phyloP scores from a whole-genome alignment of 2,329 filamentous ascomycete species.

The Aspergillus ochraceus region DNA sequence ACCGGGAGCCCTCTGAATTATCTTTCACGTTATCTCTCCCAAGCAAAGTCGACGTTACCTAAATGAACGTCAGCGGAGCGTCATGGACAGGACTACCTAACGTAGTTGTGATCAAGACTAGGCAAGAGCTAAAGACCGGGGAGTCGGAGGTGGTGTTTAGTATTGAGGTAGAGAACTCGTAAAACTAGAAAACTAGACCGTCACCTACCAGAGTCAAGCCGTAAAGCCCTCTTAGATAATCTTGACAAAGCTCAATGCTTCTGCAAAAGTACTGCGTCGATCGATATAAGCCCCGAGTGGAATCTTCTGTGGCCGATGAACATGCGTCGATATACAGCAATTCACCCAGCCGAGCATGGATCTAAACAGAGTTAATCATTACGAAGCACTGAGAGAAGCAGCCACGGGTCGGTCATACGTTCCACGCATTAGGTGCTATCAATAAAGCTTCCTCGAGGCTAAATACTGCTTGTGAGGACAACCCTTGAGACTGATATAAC shows the following conservation, averaged over 20 bases:
- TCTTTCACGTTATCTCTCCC: slow-evolving; percentile 17
- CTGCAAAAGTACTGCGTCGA: slow-evolving; percentile 83
- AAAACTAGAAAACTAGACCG: neutral
- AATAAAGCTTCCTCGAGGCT: slow-evolving; percentile 88
- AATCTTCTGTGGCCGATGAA: slow-evolving; percentile 37
- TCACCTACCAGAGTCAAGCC: slow-evolving; percentile 74
- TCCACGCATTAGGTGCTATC: slow-evolving; percentile 90
- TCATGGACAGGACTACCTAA: neutral
- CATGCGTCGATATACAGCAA: slow-evolving; percentile 67
- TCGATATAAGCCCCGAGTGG: slow-evolving; percentile 61
- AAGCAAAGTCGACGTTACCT: slow-evolving; percentile 32
- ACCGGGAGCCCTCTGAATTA: slow-evolving; percentile 6
- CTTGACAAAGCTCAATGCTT: slow-evolving; percentile 89
- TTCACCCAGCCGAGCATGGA: slow-evolving; percentile 86
- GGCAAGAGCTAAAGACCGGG: neutral
- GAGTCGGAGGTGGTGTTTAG: neutral
- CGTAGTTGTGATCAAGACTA: neutral
- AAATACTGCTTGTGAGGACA: slow-evolving; percentile 81
- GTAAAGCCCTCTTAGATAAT: slow-evolving; percentile 90
- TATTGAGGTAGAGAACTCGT: neutral
- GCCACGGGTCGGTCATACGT: slow-evolving; percentile 56
- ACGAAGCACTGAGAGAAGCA: neutral
- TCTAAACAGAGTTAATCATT: slow-evolving; percentile 47
- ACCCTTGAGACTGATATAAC: slow-evolving; percentile 75
- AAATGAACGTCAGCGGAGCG: neutral